These are phyloP conservation scores for Actinomortierella ambigua DNA, from an alignment of 371 early-diverging fungal species.

Conservation along the genomic window DNA sequence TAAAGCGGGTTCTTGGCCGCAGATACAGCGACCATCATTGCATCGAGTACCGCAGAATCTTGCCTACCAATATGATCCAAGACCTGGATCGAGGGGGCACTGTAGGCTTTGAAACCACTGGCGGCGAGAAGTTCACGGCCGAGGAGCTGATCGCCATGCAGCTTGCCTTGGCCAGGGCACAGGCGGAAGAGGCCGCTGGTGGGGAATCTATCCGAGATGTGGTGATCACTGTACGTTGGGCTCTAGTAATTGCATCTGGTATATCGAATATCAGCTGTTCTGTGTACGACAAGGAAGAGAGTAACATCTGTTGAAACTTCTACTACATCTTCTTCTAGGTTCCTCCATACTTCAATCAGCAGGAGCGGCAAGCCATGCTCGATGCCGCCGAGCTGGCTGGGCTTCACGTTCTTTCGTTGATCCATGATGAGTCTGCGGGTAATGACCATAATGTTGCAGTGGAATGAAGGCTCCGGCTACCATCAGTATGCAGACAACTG, in stretches of 20 bases:
- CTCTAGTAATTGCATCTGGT: too few relatives aligned
- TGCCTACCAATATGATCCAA: conserved; percentile 72
- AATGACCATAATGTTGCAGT: too few relatives aligned
- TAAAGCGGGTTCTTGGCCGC: conserved; percentile 87
- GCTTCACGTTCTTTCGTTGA: conserved; percentile 78
- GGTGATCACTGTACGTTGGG: conserved; percentile 89
- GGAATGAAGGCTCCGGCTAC: too few relatives aligned
- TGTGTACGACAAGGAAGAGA: too few relatives aligned
- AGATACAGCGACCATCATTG: conserved; percentile 69
- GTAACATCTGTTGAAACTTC: too few relatives aligned
- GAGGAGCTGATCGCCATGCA: conserved; percentile 96
- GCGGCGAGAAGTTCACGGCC: conserved; percentile 56
- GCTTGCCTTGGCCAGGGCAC: conserved; percentile 83
- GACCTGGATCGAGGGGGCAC: conserved; percentile 68
- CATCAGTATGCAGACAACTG: too few relatives aligned
- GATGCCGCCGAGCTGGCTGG: conserved; percentile 95
- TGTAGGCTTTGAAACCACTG: conserved; percentile 63
- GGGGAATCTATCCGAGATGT: conserved; percentile 83
- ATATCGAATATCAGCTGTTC: too few relatives aligned
- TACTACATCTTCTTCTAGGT: conserved; percentile 53
- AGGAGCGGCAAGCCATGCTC: conserved; percentile 90
- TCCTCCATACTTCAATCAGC: conserved; percentile 88
- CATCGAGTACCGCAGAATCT: conserved; percentile 74
- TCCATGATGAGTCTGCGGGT: conserved; percentile 95
- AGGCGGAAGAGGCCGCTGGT: conserved; percentile 80